Conservation (phyloP, 352 stramenopile genomes). For the Phytophthora tubulina region DNA sequence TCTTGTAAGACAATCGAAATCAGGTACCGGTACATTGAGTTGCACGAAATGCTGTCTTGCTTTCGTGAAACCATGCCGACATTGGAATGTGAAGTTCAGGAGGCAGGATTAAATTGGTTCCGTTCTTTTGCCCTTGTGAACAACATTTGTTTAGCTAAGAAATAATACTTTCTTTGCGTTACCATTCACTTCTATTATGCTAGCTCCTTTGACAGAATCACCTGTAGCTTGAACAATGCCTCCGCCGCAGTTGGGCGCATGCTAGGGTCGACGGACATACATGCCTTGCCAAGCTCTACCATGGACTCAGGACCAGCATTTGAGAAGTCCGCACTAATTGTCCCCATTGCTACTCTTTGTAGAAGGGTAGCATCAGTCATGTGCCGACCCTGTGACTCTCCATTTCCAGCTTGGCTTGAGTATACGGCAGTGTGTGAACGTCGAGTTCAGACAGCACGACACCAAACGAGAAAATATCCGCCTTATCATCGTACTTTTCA, state of each 20-base stretch:
- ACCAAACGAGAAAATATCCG: slow-evolving; percentile 5
- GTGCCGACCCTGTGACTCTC: not conserved
- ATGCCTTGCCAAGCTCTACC: not conserved
- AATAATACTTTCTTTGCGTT: too few species aligned
- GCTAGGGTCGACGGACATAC: not conserved
- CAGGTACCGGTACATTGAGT: too few species aligned
- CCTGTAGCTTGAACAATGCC: slow-evolving; percentile 5
- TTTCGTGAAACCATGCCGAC: too few species aligned
- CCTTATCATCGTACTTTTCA: slow-evolving; percentile 10
- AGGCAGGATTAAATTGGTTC: too few species aligned
- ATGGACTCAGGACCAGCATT: not conserved
- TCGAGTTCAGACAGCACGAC: slow-evolving; percentile 5
- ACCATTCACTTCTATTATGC: not conserved
- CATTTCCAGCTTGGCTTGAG: not conserved
- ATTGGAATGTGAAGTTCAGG: too few species aligned
- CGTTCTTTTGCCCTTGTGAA: too few species aligned
- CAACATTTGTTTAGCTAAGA: too few species aligned
- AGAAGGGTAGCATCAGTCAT: slow-evolving; percentile 3
- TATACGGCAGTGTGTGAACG: not conserved
- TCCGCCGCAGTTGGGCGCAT: not conserved
- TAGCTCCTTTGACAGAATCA: slow-evolving; percentile 8
- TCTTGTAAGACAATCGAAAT: too few species aligned
- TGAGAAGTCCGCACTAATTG: slow-evolving; percentile 3
- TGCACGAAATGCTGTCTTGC: too few species aligned
- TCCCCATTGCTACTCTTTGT: slow-evolving; percentile 1